Base-by-base conservation (phyloP, 305 asterid species). In the Solanum hybrid region DNA sequence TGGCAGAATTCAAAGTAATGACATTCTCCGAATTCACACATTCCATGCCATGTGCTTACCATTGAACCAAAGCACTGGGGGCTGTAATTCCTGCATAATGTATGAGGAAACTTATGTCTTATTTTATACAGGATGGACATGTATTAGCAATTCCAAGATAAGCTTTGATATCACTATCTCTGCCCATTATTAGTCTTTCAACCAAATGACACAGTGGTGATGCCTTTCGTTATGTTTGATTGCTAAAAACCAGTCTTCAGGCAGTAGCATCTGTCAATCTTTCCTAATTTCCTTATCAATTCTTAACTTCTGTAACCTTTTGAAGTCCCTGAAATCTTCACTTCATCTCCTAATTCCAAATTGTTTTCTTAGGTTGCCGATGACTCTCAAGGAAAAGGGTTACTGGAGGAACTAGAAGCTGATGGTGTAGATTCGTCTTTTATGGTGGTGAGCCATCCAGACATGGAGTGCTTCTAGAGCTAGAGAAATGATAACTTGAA, bases 341-440 rank as follows among this genome's bases (percentile, higher is more conserved):
- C 87, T 26, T 42, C 34, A 42, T 42, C 71, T 40, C 36, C 17
- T 40, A 42, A 81, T 27, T 27, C 71, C 71, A 26, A 81, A 1
- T 42, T 81, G 86, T 42, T 81, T 87, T 72, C 69, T n/a, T 92
- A 97, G 99, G 97, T 97, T 90, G 98, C 98, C 85, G 94, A 94
- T 92, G 99, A 97, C 91, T 90, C 97, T 88, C 99, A 95, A 92
- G 99, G 99, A 85, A 96, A 94, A 92, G 96, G 95, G 87, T 92
- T 96, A 89, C 72, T 97, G 92, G 97, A 94, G 88, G 99, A 97
- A 92, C 95, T 97, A 86, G 93, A 93, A 91, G 94, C 94, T 79
- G 99, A 97, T 91, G 98, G 99, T 26, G 96, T 97, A 6, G 96
- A 96, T 94, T 91, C 97, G 15, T 95, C 99, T 60, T 95, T 93